These are phyloP conservation scores for Acanthamoeba polyphaga DNA, from an alignment of 208 protist species.

Conservation along the genomic window DNA sequence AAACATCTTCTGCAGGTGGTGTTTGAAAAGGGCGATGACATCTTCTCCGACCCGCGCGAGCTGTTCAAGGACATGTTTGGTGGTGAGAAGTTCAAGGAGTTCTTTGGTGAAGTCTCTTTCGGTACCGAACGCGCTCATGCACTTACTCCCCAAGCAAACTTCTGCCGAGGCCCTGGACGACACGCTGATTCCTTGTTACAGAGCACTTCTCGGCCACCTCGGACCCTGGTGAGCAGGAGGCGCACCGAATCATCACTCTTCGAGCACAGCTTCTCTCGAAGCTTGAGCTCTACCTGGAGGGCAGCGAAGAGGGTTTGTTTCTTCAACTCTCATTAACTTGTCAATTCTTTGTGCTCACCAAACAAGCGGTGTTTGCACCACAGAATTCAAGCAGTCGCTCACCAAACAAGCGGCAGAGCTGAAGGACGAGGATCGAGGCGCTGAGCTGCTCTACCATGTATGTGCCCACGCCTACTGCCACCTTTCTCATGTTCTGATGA, in stretches of 20 bases:
- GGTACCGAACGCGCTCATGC: neutral
- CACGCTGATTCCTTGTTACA: neutral
- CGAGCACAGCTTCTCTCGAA: slow-evolving; percentile 27
- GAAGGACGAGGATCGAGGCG: slow-evolving; percentile 66
- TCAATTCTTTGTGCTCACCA: neutral
- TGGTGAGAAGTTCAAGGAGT: slow-evolving; percentile 70
- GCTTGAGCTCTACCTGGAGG: slow-evolving; percentile 50
- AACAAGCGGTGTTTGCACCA: no score
- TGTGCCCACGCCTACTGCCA: neutral
- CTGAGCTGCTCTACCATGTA: slow-evolving; percentile 58
- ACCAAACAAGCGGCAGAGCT: slow-evolving; percentile 48
- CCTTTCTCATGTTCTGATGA: neutral
- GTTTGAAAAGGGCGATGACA: slow-evolving; percentile 65
- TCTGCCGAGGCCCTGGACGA: neutral
- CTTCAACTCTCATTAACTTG: neutral
- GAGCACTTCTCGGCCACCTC: slow-evolving; percentile 37
- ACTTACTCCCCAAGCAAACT: neutral
- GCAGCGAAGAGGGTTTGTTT: slow-evolving; percentile 47
- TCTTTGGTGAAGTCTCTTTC: slow-evolving; percentile 73
- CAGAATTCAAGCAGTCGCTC: slow-evolving; percentile 38
- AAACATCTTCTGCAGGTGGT: neutral
- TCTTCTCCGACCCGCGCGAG: slow-evolving; percentile 67
- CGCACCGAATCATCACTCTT: slow-evolving; percentile 66
- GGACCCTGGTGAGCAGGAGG: slow-evolving; percentile 28
- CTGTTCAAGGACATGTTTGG: slow-evolving; percentile 76